Evolutionary conservation across 2,329 filamentous ascomycete genomes (phyloP).

Genomic region (Nigrospora sphaerica): DNA sequence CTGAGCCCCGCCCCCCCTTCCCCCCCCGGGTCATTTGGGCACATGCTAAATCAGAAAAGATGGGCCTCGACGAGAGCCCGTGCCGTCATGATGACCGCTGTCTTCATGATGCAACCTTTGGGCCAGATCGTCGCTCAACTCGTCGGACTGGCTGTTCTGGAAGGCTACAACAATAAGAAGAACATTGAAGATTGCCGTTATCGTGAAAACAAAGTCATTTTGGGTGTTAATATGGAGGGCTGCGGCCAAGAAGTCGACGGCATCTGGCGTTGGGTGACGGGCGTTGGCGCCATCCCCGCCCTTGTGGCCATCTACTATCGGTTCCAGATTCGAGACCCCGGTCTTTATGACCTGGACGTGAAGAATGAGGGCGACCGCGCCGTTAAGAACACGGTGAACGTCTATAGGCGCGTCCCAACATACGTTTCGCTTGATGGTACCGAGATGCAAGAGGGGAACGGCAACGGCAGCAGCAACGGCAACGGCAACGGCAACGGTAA

Average conservation of each 20-base stretch:
- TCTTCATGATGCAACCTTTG: conserved; percentile 64
- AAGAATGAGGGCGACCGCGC: conserved; percentile 15
- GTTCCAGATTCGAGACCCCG: conserved; percentile 39
- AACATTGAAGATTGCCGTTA: not conserved
- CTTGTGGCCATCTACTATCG: conserved; percentile 37
- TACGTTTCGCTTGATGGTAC: not conserved
- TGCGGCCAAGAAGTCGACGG: conserved; percentile 28
- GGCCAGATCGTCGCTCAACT: conserved; percentile 60
- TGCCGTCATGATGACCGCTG: conserved; percentile 59
- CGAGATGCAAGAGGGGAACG: no score
- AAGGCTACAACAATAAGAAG: conserved; percentile 4
- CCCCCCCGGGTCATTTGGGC: no score
- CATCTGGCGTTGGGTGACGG: conserved; percentile 41
- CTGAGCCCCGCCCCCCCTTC: no score
- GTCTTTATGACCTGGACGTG: conserved; percentile 23
- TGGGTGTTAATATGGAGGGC: conserved; percentile 26
- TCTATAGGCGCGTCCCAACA: conserved; percentile 9
- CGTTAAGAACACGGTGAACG: conserved; percentile 10
- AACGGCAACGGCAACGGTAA: not conserved
- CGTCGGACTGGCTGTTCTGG: conserved; percentile 33
- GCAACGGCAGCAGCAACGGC: not conserved
- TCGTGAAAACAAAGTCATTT: conserved; percentile 26
- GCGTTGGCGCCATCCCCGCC: conserved; percentile 38
- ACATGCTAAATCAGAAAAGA: conserved; percentile 20
- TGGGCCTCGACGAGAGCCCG: conserved; percentile 56